Evolutionary conservation across 306 rosid genomes (phyloP).

Genomic region (Casuarina cunninghamiana): DNA sequence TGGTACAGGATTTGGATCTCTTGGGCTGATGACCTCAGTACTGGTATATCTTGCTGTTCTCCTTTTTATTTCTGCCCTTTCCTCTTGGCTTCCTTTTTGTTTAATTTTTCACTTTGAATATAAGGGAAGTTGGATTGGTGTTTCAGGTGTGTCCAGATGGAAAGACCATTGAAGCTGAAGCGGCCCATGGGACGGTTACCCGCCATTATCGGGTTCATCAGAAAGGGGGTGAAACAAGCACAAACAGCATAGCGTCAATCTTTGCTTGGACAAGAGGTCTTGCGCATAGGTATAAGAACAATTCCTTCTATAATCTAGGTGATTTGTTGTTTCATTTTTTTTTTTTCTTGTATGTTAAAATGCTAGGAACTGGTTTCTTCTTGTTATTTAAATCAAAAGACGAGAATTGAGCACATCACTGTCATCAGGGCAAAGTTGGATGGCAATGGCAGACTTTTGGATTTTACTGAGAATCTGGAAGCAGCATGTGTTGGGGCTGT

Average conservation of each 20-base stretch:
- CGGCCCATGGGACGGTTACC: constrained; percentile 98
- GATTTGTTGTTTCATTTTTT: not conserved
- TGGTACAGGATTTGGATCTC: constrained; percentile 86
- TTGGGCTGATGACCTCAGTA: constrained; percentile 99
- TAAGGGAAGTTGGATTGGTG: not conserved
- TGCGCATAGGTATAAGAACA: constrained; percentile 72
- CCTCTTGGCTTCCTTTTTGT: not conserved
- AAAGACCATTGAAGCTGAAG: constrained; percentile 98
- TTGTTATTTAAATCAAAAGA: no score
- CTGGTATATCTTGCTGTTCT: constrained; percentile 55
- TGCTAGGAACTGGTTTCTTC: not conserved
- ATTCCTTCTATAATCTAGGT: not conserved
- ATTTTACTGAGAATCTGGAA: constrained; percentile 82
- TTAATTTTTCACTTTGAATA: not conserved
- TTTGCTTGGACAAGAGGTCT: constrained; percentile 99
- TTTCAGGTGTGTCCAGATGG: constrained; percentile 98
- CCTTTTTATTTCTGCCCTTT: not conserved
- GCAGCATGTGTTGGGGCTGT: constrained; percentile 77
- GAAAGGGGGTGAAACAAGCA: constrained; percentile 99
- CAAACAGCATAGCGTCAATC: constrained; percentile 98
- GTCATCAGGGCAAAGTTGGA: constrained; percentile 82
- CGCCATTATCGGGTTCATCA: constrained; percentile 97
- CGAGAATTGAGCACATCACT: not conserved
- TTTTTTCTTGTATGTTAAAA: not conserved
- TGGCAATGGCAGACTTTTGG: constrained; percentile 63